Conservation (phyloP, 768 basidiomycete genomes). For the Mycena belliarum region DNA sequence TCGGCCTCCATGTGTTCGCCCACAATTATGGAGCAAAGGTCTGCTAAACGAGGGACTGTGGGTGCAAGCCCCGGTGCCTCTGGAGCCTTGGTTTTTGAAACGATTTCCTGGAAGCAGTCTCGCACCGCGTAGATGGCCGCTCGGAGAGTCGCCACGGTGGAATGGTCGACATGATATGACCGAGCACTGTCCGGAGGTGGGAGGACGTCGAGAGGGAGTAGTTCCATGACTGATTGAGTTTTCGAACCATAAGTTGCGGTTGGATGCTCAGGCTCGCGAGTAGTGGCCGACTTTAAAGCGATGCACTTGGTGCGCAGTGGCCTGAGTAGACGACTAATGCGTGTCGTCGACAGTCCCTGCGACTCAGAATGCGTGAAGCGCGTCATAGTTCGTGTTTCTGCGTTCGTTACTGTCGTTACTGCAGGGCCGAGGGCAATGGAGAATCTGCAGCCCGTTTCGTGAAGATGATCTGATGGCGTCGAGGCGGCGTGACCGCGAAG, state of each 20-base stretch:
- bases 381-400: background rate
- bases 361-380: constrained; percentile 7
- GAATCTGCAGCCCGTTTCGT: no score
- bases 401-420: background rate
- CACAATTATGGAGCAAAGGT: constrained; percentile 47
- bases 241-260: constrained; percentile 16
- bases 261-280: constrained; percentile 22
- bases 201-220: constrained; percentile 28
- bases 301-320: constrained; percentile 50
- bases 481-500: no score
- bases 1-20: constrained; percentile 45
- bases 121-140: constrained; percentile 46
- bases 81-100: constrained; percentile 34
- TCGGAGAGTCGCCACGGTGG: background rate
- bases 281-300: constrained; percentile 33
- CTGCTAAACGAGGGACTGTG: constrained; percentile 39
- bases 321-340: constrained; percentile 46
- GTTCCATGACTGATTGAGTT: constrained; percentile 2
- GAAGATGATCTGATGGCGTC: no score
- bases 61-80: background rate
- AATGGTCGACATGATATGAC: constrained; percentile 24
- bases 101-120: constrained; percentile 56
- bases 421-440: no score
- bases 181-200: constrained; percentile 34
- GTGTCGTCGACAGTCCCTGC: constrained; percentile 37